phyloP scores from a whole-genome alignment of 371 early-diverging fungal genomes.

The Mucor ambiguus region DNA sequence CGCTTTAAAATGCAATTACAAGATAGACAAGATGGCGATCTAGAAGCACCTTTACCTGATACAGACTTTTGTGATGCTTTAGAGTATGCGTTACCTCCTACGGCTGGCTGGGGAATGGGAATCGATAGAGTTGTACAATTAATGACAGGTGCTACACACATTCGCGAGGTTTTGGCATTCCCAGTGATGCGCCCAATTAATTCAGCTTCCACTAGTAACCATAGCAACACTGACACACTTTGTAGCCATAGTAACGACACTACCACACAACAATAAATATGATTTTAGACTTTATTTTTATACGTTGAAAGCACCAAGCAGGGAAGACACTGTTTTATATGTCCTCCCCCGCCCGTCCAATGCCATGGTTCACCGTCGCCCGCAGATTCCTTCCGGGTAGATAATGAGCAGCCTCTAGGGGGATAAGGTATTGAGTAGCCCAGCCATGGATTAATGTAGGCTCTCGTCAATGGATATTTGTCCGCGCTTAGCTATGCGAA shows the following conservation, averaged over 20 bases:
- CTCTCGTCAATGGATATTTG: not conserved
- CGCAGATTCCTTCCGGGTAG: not conserved
- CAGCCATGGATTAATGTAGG: not conserved
- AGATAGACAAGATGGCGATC: constrained; percentile 77
- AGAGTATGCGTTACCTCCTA: constrained; percentile 97
- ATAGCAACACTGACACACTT: not conserved
- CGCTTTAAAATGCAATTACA: constrained; percentile 77
- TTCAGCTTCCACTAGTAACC: not conserved
- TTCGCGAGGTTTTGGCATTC: constrained; percentile 94
- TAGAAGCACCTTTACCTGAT: constrained; percentile 85
- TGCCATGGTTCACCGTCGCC: not conserved
- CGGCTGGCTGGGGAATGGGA: constrained; percentile 99
- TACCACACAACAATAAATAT: not conserved
- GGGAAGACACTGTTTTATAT: constrained; percentile 10
- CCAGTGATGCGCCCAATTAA: constrained; percentile 58
- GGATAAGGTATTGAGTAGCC: constrained; percentile 10
- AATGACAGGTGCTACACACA: constrained; percentile 82
- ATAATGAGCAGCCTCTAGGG: not conserved
- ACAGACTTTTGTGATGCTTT: constrained; percentile 88
- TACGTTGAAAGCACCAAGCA: not conserved
- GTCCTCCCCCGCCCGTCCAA: not conserved
- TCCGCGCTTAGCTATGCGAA: not conserved
- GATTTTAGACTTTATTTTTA: not conserved
- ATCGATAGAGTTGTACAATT: constrained; percentile 94
- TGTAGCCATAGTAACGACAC: not conserved